Percentiles rank a stretch among this genome's conserved stretches.
Evolutionary conservation across 225 moss, liverwort and hornwort species (phyloP).

Genomic region (Straminergon stramineum): DNA sequence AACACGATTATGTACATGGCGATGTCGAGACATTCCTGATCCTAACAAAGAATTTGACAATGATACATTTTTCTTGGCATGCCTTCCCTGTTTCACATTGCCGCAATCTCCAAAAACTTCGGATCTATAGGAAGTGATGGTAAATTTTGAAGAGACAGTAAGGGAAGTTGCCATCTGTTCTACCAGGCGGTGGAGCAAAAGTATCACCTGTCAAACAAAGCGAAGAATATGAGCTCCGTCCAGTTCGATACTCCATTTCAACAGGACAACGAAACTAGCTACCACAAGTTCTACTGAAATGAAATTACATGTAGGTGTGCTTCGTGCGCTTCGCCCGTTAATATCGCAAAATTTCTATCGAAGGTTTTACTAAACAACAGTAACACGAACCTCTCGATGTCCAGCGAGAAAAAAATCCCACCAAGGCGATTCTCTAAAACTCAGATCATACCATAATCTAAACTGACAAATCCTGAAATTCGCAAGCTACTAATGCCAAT

Average conservation of each 20-base stretch:
- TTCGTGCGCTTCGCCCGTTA: neutral
- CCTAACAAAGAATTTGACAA: slow-evolving; percentile 23
- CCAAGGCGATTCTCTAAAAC: neutral
- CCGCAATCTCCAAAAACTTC: slow-evolving; percentile 17
- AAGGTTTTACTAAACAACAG: neutral
- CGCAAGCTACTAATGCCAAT: neutral
- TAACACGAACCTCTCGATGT: neutral
- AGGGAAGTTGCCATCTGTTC: slow-evolving; percentile 37
- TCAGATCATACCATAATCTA: neutral
- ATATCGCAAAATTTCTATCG: neutral
- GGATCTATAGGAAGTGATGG: slow-evolving; percentile 12
- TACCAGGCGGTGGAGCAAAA: neutral
- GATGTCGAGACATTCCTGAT: slow-evolving; percentile 23
- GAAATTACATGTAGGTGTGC: neutral
- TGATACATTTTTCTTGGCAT: slow-evolving; percentile 7
- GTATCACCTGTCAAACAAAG: slow-evolving; percentile 11
- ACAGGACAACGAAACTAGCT: neutral
- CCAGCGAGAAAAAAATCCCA: neutral
- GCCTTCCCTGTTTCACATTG: slow-evolving; percentile 9
- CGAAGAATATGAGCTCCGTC: neutral
- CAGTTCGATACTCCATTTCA: neutral
- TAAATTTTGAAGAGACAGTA: slow-evolving; percentile 26
- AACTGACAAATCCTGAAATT: neutral
- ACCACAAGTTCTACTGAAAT: neutral
- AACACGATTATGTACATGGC: slow-evolving; percentile 4